Base-by-base conservation (phyloP, 768 basidiomycete species). In the Pleurotus ostreatus region DNA sequence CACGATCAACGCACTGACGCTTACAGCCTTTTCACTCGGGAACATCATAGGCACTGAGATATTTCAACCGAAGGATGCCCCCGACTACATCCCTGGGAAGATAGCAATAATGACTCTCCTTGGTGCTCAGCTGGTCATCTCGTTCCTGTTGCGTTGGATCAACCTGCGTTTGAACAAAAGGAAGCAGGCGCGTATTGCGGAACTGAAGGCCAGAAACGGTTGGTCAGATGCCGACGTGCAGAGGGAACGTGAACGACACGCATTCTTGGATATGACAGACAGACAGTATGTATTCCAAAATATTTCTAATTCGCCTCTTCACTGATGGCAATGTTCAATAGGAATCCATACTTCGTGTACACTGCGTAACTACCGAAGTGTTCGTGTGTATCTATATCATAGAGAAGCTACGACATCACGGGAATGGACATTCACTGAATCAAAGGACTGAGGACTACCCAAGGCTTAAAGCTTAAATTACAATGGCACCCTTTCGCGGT, bases 211-310 rank as follows among this genome's bases (percentile, higher is more conserved):
- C 2, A 67, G 72, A 13, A 67, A 67, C 16, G 80, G 79, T 4
- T 86, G 86, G 85, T 73, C 78, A 0, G 78, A 84, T 45, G 77
- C 64, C 8, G 83, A 87, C 54, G 68, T 87, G 16, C 78, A 78
- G 61, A 72, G 74, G 52, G 82, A 86, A 63, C 73, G 82, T 16
- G 82, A 85, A 57, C 73, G 77, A 48, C 76, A 84, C 52, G 85
- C 84, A n/a, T 86, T 87, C 65, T 70, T 78, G 26, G 84, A 87
- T 63, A 60, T 84, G 55, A 85, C 84, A 2, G 84, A 86, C 66
- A 81, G 78, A 62, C 79, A 84, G 81, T 85, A 58, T 65, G 82
- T 71, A 6, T 5, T n/a, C 41, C 41, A 22, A 16, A 44, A n/a
- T 7, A 44, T 7, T 22, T 9, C 11, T 44, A 44, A 16, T 44